phyloP scores from a whole-genome alignment of 2,329 filamentous ascomycete species.

The Ceratocystis lukuohia region DNA sequence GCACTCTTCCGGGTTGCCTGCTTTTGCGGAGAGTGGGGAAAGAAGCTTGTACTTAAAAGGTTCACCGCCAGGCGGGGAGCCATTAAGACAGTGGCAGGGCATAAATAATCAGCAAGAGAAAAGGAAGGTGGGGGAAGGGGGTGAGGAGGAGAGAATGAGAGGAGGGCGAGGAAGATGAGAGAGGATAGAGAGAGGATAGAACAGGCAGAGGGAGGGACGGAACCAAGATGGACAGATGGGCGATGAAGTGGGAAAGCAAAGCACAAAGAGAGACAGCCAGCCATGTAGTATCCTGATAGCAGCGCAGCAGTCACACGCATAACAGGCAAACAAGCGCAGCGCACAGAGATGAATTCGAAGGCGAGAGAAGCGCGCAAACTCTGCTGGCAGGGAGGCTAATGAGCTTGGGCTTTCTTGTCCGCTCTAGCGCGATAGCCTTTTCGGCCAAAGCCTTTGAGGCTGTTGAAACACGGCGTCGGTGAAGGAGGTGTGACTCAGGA shows the following conservation, averaged over 20 bases:
- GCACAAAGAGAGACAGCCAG: not conserved
- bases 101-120: not conserved
- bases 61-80: not conserved
- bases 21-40: not conserved
- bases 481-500: no score
- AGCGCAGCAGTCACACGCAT: no score
- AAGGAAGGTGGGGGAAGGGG: not conserved
- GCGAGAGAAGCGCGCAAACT: no score
- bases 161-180: not conserved
- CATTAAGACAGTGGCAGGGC: not conserved
- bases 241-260: not conserved
- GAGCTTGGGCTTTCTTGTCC: no score
- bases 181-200: not conserved
- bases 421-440: no score
- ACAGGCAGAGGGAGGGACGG: not conserved
- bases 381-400: no score
- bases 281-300: not conserved
- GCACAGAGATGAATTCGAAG: no score
- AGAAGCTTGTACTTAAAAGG: not conserved
- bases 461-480: no score
- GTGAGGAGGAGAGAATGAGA: not conserved
- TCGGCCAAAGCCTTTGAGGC: no score
- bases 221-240: not conserved
- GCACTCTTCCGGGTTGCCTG: no score
- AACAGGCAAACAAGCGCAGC: no score